Evolutionary conservation across 1,284 basidiomycete genomes (phyloP).

Genomic region (Malassezia pachydermatis): DNA sequence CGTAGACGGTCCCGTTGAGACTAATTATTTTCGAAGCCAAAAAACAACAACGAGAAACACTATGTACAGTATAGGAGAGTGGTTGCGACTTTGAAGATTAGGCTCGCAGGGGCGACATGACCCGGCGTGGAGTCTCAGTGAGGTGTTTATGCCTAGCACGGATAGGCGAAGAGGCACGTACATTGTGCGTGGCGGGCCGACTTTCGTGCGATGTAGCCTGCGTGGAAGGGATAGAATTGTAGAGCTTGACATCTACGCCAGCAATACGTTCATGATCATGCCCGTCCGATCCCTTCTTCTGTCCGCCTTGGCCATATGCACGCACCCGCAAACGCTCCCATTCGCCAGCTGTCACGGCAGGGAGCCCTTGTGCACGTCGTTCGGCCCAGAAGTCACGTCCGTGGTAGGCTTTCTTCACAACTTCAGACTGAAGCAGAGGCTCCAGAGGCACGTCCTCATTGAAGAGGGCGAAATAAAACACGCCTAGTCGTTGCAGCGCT

Average conservation of each 20-base stretch:
- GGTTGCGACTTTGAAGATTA: no score
- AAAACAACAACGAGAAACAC: no score
- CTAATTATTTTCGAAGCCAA: no score
- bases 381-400: conserved; percentile 32
- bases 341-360: conserved; percentile 37
- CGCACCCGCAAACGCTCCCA: conserved; percentile 43
- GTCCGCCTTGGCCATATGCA: conserved; percentile 39
- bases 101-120: no score
- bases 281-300: conserved; percentile 39
- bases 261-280: conserved; percentile 41
- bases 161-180: no score
- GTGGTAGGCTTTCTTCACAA: conserved; percentile 32
- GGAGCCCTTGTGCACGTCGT: conserved; percentile 19
- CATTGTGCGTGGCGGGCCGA: background rate
- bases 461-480: conserved; percentile 50
- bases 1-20: no score
- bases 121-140: no score
- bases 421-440: conserved; percentile 41
- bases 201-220: background rate
- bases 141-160: no score
- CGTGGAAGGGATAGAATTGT: conserved; percentile 21
- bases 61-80: no score
- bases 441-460: conserved; percentile 46
- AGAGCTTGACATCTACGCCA: conserved; percentile 31
- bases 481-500: conserved; percentile 47